phyloP scores from a whole-genome alignment of 2,329 filamentous ascomycete species.

The Exophiala oligosperma region DNA sequence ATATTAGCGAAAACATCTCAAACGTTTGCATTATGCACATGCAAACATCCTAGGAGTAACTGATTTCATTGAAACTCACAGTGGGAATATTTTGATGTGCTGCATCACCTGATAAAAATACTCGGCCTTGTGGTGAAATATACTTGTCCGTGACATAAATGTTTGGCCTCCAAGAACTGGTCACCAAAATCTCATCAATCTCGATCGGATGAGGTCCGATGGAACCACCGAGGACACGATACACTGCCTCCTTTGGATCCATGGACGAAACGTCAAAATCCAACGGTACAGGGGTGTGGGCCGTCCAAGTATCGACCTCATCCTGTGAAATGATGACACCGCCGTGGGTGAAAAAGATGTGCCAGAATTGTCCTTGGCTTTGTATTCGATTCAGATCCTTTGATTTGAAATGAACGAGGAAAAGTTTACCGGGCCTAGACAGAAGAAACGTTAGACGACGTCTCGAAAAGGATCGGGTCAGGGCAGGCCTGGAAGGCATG shows the following conservation, averaged over 20 bases:
- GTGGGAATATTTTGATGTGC: conserved; percentile 37
- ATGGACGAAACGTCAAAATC: conserved; percentile 21
- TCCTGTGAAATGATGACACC: conserved; percentile 36
- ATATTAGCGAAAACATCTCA: too few species aligned
- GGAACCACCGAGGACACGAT: conserved; percentile 28
- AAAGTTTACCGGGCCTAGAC: conserved; percentile 25
- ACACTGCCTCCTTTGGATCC: conserved; percentile 29
- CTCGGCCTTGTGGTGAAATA: conserved; percentile 15
- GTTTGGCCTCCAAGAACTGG: conserved; percentile 34
- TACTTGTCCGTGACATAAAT: conserved; percentile 34
- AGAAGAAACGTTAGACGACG: background rate
- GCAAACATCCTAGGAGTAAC: too few species aligned
- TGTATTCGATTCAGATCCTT: conserved; percentile 30
- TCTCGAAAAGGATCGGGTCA: background rate
- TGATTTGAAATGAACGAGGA: conserved; percentile 37
- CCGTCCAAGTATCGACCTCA: conserved; percentile 37
- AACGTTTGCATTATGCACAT: too few species aligned
- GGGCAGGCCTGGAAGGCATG: background rate
- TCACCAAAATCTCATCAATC: conserved; percentile 38
- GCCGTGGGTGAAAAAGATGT: conserved; percentile 32
- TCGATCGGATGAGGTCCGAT: conserved; percentile 26
- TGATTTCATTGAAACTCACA: background rate
- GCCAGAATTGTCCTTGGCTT: conserved; percentile 35
- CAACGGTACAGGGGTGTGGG: conserved; percentile 29
- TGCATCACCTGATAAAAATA: conserved; percentile 38